Evolutionary conservation across 768 basidiomycete species (phyloP), one percentile per base, ranked within the genome.

Genomic region (Phlegmacium glaucopus): DNA sequence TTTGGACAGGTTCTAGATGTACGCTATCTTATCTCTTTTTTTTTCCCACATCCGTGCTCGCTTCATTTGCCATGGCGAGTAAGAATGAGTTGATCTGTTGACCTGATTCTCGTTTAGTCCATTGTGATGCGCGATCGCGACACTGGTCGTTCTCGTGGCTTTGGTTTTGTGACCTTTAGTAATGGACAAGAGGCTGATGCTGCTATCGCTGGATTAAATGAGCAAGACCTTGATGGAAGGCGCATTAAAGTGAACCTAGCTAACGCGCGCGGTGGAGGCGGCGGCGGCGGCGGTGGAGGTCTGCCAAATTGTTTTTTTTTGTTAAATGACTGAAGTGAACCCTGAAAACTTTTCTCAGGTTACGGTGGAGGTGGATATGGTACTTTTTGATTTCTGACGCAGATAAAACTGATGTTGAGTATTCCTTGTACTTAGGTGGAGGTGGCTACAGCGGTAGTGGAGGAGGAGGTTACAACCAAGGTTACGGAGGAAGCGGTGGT

Each of bases 41-140:
- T 55, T 42, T 47, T 32, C 55, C 41, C 59, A 30, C 49, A 53
- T 58, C 49, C 54, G 56, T 55, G 57, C 53, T 61, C 55, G 53
- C 52, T 54, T 39, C 51, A 47, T 50, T 49, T 42, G 22, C 36
- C 50, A 50, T 51, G 52, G 45, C 45, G 57, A 49, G 55, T 62
- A 62, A 68, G 64, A 62, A 63, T 60, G 63, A 58, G 66, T 64
- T 67, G 66, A 62, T 3, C 5, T 22, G 22, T 22, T 22, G 22
- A 22, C 22, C 71, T 72, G 59, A 66, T 72, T 47, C 57, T 55
- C 58, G 65, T 70, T 55, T 70, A 96, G 92, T 89, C 88, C 59
- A 93, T 95, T 72, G 93, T 95, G 68, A 95, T 95, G 94, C 88
- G 91, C 74, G 94, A 98, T 74, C 91, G 94, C 65, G 95, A 96